A percentile compares a stretch with the other conserved stretches of the same genome.
Evolutionary conservation across 1,284 basidiomycete species (phyloP).

Genomic region (Cryptococcus sp.): DNA sequence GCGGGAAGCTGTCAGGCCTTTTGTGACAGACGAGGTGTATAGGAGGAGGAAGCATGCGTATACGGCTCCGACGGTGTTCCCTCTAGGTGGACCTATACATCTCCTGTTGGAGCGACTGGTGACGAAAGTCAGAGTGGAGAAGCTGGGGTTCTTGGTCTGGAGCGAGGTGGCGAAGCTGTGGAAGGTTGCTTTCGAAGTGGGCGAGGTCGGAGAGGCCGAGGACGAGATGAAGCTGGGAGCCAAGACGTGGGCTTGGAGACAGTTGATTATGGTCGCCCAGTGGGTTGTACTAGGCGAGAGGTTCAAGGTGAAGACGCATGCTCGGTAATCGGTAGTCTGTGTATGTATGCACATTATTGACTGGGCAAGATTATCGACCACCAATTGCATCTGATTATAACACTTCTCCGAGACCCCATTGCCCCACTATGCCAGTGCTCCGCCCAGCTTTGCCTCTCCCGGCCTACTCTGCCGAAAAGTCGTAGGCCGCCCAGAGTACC

Average conservation of each 20-base stretch:
- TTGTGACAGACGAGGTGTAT: conserved; percentile 30
- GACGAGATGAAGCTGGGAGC: not conserved
- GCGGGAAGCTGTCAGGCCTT: conserved; percentile 46
- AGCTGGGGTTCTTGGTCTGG: conserved; percentile 24
- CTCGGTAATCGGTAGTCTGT: too few species aligned
- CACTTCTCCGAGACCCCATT: too few species aligned
- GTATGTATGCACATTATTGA: too few species aligned
- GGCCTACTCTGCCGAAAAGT: not conserved
- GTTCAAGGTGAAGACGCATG: conserved; percentile 11
- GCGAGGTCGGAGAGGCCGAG: not conserved
- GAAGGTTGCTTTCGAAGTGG: conserved; percentile 14
- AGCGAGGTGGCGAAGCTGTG: conserved; percentile 14
- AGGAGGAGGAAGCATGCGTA: conserved; percentile 23
- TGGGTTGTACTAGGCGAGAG: conserved; percentile 15
- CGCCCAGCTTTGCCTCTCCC: too few species aligned
- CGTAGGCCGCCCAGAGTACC: conserved; percentile 29
- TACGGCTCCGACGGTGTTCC: conserved; percentile 21
- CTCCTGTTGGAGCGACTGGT: conserved; percentile 15
- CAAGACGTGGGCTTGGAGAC: conserved; percentile 8
- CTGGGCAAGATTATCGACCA: too few species aligned
- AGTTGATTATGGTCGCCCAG: conserved; percentile 9
- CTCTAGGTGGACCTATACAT: conserved; percentile 17
- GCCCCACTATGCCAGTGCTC: too few species aligned
- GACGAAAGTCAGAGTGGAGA: conserved; percentile 18
- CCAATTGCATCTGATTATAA: too few species aligned